A percentile compares a stretch with the other conserved stretches of the same genome.
These are phyloP conservation scores for Leucoagaricus sp. DNA, from an alignment of 1,284 basidiomycete species.

Conservation along the genomic window DNA sequence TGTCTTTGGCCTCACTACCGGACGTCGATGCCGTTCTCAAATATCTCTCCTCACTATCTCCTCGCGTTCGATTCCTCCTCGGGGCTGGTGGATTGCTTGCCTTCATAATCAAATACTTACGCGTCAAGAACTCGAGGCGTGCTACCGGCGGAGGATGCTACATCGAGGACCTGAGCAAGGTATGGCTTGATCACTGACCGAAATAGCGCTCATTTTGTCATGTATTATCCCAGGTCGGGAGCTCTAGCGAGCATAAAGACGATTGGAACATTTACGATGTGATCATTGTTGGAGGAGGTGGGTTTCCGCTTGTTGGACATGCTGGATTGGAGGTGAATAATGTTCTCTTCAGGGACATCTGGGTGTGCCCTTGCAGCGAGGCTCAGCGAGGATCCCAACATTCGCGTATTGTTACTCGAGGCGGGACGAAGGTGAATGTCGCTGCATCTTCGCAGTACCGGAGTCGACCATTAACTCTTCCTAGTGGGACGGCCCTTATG, in stretches of 20 bases:
- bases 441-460: not conserved
- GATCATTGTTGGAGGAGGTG: slow-evolving; percentile 64
- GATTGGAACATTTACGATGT: slow-evolving; percentile 51
- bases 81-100: slow-evolving; percentile 12
- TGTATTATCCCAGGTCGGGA: slow-evolving; percentile 3
- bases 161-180: slow-evolving; percentile 9
- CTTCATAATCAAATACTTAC: slow-evolving; percentile 7
- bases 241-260: not conserved
- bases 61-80: slow-evolving; percentile 3
- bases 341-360: slow-evolving; percentile 58
- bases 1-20: not conserved
- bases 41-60: not conserved
- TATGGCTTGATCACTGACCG: not conserved
- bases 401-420: slow-evolving; percentile 64
- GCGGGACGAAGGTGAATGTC: slow-evolving; percentile 58
- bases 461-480: not conserved
- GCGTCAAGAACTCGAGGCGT: not conserved
- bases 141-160: slow-evolving; percentile 2
- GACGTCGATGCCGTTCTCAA: not conserved
- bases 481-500: slow-evolving; percentile 40
- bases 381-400: slow-evolving; percentile 56
- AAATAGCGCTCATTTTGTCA: not conserved
- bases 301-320: slow-evolving; percentile 1
- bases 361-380: slow-evolving; percentile 70
- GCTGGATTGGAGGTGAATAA: not conserved